Conservation (phyloP, 2,329 filamentous ascomycete species). For the Exophiala mesophila region DNA sequence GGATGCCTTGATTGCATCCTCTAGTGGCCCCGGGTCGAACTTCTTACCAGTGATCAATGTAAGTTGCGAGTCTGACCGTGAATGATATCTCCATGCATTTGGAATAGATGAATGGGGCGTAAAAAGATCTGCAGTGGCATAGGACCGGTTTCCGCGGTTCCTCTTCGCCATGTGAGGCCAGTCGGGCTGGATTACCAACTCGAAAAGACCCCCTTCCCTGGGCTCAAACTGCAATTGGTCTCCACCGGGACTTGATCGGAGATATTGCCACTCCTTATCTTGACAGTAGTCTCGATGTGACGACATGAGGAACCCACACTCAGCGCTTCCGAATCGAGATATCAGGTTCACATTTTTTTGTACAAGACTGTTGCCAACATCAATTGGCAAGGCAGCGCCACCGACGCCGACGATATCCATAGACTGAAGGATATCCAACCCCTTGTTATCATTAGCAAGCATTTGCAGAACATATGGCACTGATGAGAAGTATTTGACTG, state of each 20-base stretch:
- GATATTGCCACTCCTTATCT: slow-evolving; percentile 59
- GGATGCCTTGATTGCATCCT: slow-evolving; percentile 47
- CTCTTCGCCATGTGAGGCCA: slow-evolving; percentile 59
- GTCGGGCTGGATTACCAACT: slow-evolving; percentile 50
- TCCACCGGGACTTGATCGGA: slow-evolving; percentile 41
- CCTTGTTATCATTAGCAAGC: slow-evolving; percentile 42
- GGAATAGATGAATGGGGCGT: slow-evolving; percentile 47
- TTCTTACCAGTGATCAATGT: slow-evolving; percentile 64
- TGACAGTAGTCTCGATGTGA: slow-evolving; percentile 52
- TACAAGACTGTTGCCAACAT: slow-evolving; percentile 53
- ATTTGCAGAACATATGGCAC: slow-evolving; percentile 57
- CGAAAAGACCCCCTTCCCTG: slow-evolving; percentile 41
- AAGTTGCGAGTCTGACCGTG: slow-evolving; percentile 57
- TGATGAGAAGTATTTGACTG: slow-evolving; percentile 56
- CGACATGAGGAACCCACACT: slow-evolving; percentile 62
- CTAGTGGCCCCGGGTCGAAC: slow-evolving; percentile 60
- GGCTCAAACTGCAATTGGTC: slow-evolving; percentile 44
- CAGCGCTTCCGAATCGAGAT: slow-evolving; percentile 61
- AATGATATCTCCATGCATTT: slow-evolving; percentile 59
- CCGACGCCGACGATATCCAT: slow-evolving; percentile 63
- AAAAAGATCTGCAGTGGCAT: slow-evolving; percentile 61
- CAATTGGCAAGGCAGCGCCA: slow-evolving; percentile 52
- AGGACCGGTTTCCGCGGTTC: slow-evolving; percentile 57
- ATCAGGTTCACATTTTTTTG: slow-evolving; percentile 50
- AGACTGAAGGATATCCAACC: slow-evolving; percentile 39